These are phyloP conservation scores for Forsythia viridissima DNA, from an alignment of 257 asterid genomes.

Conservation along the genomic window DNA sequence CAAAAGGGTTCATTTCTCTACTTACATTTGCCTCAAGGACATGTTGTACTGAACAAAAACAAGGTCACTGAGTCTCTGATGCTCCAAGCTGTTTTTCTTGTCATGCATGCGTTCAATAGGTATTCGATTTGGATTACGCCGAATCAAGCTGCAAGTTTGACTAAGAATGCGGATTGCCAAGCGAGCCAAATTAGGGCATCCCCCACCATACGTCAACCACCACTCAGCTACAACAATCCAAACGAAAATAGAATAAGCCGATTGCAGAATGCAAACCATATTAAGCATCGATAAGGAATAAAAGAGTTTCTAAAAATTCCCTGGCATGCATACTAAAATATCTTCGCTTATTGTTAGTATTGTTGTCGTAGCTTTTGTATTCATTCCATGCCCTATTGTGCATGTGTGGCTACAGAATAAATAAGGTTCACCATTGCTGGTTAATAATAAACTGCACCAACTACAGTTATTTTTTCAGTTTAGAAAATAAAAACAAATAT, in stretches of 20 bases:
- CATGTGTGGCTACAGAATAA: neutral
- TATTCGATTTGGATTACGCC: conserved; percentile 46
- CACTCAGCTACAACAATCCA: conserved; percentile 70
- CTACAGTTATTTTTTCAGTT: neutral
- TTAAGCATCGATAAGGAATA: conserved; percentile 11
- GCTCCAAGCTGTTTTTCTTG: conserved; percentile 74
- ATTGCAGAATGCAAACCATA: conserved; percentile 22
- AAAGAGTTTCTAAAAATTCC: neutral
- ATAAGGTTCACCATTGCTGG: neutral
- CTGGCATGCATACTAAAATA: neutral
- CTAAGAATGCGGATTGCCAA: conserved; percentile 82
- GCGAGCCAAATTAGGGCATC: conserved; percentile 89
- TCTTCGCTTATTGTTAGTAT: neutral
- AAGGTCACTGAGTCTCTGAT: conserved; percentile 75
- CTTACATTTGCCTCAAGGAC: conserved; percentile 78
- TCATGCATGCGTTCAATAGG: conserved; percentile 65
- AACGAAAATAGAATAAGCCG: conserved; percentile 25
- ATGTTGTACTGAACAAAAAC: conserved; percentile 77
- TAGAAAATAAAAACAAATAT: neutral
- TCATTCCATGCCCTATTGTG: neutral
- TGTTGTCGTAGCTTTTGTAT: neutral
- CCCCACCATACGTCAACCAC: conserved; percentile 95
- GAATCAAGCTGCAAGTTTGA: conserved; percentile 84
- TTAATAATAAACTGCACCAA: neutral
- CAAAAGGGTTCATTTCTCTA: conserved; percentile 5